A percentile compares a stretch with the other conserved stretches of the same genome.
Evolutionary conservation across 1,284 basidiomycete genomes (phyloP).

Genomic region (Cutaneotrichosporon sp.): DNA sequence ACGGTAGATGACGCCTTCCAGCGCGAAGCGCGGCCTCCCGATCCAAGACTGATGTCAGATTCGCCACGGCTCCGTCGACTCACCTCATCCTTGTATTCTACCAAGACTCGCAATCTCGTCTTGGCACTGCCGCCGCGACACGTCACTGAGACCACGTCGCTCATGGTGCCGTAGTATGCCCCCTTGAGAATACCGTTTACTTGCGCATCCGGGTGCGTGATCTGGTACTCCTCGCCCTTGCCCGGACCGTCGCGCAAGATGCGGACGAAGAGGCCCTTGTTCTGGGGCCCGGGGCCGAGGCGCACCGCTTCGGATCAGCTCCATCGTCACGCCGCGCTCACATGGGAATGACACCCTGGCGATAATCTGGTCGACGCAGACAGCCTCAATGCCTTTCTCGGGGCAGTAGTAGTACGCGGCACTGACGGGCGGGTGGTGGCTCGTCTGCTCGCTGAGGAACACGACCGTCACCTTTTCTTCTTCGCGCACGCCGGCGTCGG

Average conservation of each 20-base stretch:
- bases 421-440: slow-evolving; percentile 94
- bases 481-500: slow-evolving; percentile 52
- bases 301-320: slow-evolving; percentile 59
- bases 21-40: slow-evolving; percentile 76
- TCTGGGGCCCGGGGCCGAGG: slow-evolving; percentile 75
- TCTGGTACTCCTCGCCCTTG: slow-evolving; percentile 77
- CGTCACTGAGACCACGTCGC: slow-evolving; percentile 70
- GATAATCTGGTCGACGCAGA: slow-evolving; percentile 82
- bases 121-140: slow-evolving; percentile 67
- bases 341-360: slow-evolving; percentile 82
- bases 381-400: slow-evolving; percentile 66
- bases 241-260: slow-evolving; percentile 70
- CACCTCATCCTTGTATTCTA: slow-evolving; percentile 96
- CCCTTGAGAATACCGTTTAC: slow-evolving; percentile 86
- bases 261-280: slow-evolving; percentile 83
- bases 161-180: slow-evolving; percentile 71
- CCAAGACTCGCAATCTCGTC: slow-evolving; percentile 69
- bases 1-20: slow-evolving; percentile 88
- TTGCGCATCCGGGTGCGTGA: slow-evolving; percentile 83
- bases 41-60: slow-evolving; percentile 72
- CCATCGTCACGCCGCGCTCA: slow-evolving; percentile 29
- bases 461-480: slow-evolving; percentile 63
- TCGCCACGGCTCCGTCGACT: slow-evolving; percentile 31
- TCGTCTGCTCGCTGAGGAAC: slow-evolving; percentile 80
- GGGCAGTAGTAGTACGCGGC: slow-evolving; percentile 81